Evolutionary conservation across 2,329 filamentous ascomycete genomes (phyloP), one percentile per base, ranked within the genome.

Genomic region (Botryotinia globosa): DNA sequence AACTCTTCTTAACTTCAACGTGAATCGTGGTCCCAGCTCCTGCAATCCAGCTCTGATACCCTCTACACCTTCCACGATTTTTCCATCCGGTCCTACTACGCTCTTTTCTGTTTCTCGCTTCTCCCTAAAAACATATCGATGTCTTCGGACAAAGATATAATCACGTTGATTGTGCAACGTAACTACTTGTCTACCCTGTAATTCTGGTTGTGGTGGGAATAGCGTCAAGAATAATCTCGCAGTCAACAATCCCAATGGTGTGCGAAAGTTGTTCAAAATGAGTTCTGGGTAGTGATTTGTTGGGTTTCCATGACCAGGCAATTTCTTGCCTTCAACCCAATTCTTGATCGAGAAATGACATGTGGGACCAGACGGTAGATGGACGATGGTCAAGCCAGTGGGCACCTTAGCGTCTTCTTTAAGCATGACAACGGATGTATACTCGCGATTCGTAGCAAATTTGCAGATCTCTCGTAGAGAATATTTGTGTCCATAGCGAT

Each of bases 111-210:
- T 94, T 72, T 89, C 86, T 18, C 91, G 87, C 85, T 96, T 97
- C 74, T 98, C 94, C 22, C 96, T 88, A 84, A 99, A 98, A 1
- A 97, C 88, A 80, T 99, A 99, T 64, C 96, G 87, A 82, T 98
- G 94, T 54, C 94, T 87, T 8, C 96, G 87, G 69, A 98, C 87
- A 81, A 99, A 99, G 78, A 98, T 96, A 82, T 95, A 98, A 82
- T 98, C 95, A 75, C 95, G 91, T 84, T 97, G 94, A 78, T 98
- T 98, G 82, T 98, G 94, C 69, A 98, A 83, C 0, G 95, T 98
- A 14, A 98, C 90, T 1, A 98, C 94, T 80, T 98, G 94, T 37
- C 95, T 86, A 7, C 95, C 95, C 77, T 92, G 87, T 9, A 98
- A 85, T 78, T 98, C 93, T 0, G 96, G 95, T 61, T 89, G 88